These are phyloP conservation scores for Mucor plumbeus DNA, from an alignment of 371 early-diverging fungal species.

Conservation along the genomic window DNA sequence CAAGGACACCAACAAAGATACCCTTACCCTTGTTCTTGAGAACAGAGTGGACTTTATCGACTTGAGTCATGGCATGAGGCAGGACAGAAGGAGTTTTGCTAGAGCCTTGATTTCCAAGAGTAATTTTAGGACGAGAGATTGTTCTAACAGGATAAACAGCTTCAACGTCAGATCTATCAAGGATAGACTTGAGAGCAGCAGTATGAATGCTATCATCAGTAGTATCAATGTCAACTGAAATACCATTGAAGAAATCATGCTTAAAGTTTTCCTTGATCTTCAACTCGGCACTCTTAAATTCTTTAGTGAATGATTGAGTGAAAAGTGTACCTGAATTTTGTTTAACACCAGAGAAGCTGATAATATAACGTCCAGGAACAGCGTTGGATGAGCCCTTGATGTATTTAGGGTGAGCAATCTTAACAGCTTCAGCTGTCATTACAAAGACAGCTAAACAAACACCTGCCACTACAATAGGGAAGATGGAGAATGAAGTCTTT, in stretches of 20 bases:
- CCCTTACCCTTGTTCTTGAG: conserved; percentile 66
- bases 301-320: conserved; percentile 25
- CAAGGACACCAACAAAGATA: conserved; percentile 75
- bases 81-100: conserved; percentile 18
- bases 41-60: conserved; percentile 44
- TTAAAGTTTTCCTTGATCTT: conserved; percentile 32
- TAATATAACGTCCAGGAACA: conserved; percentile 44
- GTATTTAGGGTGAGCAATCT: conserved; percentile 34
- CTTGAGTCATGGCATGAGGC: conserved; percentile 51
- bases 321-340: conserved; percentile 17
- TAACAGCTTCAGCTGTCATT: conserved; percentile 27
- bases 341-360: conserved; percentile 30
- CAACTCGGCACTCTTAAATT: conserved; percentile 33
- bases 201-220: conserved; percentile 20
- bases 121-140: conserved; percentile 36
- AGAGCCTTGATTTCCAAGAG: conserved; percentile 1
- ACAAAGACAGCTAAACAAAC: conserved; percentile 34
- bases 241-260: conserved; percentile 42
- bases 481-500: conserved; percentile 27
- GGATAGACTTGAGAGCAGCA: conserved; percentile 25
- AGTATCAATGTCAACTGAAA: conserved; percentile 35
- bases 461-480: conserved; percentile 37
- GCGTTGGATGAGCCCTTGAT: conserved; percentile 11
- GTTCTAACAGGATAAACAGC: conserved; percentile 36
- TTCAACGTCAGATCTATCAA: conserved; percentile 31